phyloP scores from a whole-genome alignment of 2,329 filamentous ascomycete genomes.

The Claviceps citrina region DNA sequence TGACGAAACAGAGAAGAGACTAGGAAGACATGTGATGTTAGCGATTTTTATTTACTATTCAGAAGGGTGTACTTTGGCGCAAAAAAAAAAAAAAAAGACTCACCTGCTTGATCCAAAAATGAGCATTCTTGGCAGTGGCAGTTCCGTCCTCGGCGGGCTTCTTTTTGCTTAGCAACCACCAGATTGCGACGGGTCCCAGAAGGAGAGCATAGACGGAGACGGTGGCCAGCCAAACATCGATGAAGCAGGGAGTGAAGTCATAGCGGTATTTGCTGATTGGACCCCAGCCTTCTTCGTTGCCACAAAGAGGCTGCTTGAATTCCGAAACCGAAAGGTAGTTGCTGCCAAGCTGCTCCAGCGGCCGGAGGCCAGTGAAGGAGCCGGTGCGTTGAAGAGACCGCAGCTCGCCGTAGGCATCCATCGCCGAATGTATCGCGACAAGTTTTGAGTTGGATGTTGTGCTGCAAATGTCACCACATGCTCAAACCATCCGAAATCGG shows the following conservation, averaged over 20 bases:
- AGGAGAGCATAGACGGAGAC: slow-evolving; percentile 70
- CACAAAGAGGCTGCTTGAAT: slow-evolving; percentile 60
- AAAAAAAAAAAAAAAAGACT: background rate
- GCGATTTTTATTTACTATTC: background rate
- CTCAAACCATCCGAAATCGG: slow-evolving; percentile 3
- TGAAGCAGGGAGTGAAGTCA: slow-evolving; percentile 94
- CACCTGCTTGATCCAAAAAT: slow-evolving; percentile 88
- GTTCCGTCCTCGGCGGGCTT: slow-evolving; percentile 40
- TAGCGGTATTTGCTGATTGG: slow-evolving; percentile 75
- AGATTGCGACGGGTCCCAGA: slow-evolving; percentile 60
- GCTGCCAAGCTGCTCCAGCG: slow-evolving; percentile 34
- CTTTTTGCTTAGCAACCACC: slow-evolving; percentile 60
- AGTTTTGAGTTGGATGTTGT: slow-evolving; percentile 8
- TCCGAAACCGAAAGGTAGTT: slow-evolving; percentile 41
- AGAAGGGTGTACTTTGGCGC: too few species aligned
- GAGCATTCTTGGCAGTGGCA: slow-evolving; percentile 69
- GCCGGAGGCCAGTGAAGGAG: slow-evolving; percentile 44
- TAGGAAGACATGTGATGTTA: background rate
- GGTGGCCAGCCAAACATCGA: slow-evolving; percentile 72
- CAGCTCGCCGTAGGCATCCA: slow-evolving; percentile 23
- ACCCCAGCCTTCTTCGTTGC: slow-evolving; percentile 88
- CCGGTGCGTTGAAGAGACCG: slow-evolving; percentile 39
- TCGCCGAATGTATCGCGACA: slow-evolving; percentile 9
- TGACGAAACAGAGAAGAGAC: slow-evolving; percentile 48
- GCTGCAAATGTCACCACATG: slow-evolving; percentile 8